phyloP scores from a whole-genome alignment of 2,329 filamentous ascomycete genomes.

The Ciborinia camelliae region DNA sequence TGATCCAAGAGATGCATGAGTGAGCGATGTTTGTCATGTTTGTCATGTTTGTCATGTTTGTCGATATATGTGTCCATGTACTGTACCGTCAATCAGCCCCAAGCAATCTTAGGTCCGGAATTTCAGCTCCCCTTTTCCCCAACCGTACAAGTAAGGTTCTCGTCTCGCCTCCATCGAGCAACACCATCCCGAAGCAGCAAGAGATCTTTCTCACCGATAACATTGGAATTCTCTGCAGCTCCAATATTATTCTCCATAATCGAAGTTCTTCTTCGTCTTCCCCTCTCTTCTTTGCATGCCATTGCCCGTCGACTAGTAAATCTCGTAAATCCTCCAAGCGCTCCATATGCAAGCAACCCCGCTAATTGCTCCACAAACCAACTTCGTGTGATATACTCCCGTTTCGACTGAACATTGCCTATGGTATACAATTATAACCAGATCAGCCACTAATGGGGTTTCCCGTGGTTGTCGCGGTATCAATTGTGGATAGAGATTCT shows the following conservation, averaged over 20 bases:
- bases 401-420: slow-evolving; percentile 9
- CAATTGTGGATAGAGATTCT: slow-evolving; percentile 17
- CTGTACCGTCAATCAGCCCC: background rate
- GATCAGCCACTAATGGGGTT: background rate
- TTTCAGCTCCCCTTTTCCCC: background rate
- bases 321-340: background rate
- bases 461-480: slow-evolving; percentile 1
- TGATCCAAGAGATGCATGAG: background rate
- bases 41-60: no score
- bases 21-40: background rate
- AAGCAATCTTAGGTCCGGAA: background rate
- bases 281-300: background rate
- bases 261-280: background rate
- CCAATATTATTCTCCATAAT: background rate
- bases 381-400: background rate
- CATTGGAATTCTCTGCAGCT: background rate
- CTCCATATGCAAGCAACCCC: slow-evolving; percentile 11
- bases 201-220: slow-evolving; percentile 11
- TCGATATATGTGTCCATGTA: background rate
- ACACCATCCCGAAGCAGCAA: slow-evolving; percentile 9
- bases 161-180: background rate
- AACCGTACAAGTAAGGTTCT: background rate
- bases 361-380: slow-evolving; percentile 15
- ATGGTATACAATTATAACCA: slow-evolving; percentile 13
- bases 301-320: slow-evolving; percentile 1